Base-by-base conservation (phyloP, 345 rosid species). In the Atalantia buxifolia region DNA sequence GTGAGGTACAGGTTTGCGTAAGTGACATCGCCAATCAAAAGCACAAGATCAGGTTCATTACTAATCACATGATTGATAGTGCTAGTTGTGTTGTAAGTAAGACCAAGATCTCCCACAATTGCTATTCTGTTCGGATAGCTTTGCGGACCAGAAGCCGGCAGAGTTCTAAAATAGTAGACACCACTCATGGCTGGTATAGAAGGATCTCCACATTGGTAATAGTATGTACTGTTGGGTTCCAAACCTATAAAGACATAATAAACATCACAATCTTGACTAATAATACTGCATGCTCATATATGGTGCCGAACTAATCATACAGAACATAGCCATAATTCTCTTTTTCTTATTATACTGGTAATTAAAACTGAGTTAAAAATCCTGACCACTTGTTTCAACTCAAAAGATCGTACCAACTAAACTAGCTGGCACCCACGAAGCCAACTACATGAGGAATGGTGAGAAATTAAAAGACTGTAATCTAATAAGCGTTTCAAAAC, bases 81-180 rank as follows among this genome's bases (percentile, higher is more conserved):
- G 21, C 93, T 80, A 72, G 95, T 89, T 62, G 95, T 90, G 72
- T 96, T 96, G 77, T 92, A 91, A 9, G 97, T 92, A 72, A 96
- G 97, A 55, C 99, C 98, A 57, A 92, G 86, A 83, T 87, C 97
- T 81, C 98, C 99, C 33, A 90, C 89, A 48, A 96, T 74, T 9
- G 88, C 87, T 48, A 96, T 86, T 80, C 93, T 91, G 63, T 76
- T 84, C 0, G 98, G 98, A 65, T 92, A 96, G 77, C 77, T 86
- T 30, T 77, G 65, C 0, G 87, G 86, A 25, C 85, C 73, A 57
- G 95, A 82, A 76, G 79, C 81, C 3, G 97, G 97, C 97, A 92
- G 91, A 21, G 98, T 92, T 64, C 80, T 88, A 65, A 88, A 76
- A 84, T 83, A 81, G 77, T 83, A 81, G 0, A 80, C 68, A 16